Conservation (phyloP, 345 rosid genomes). For the Lepidium sativum region DNA sequence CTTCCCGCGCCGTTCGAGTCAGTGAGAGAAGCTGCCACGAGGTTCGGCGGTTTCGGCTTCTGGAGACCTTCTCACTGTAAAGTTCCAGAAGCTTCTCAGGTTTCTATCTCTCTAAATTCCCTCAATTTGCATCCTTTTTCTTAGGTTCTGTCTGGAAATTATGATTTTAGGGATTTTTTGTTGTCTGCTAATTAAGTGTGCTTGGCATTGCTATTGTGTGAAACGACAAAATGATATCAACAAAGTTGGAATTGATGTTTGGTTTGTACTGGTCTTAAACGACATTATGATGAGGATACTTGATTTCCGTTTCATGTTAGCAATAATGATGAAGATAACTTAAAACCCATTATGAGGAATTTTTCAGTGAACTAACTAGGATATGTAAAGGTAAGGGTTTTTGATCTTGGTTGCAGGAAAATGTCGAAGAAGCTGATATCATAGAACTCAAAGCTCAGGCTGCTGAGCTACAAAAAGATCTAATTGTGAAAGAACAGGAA, state of each 20-base stretch:
- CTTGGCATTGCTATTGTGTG: neutral
- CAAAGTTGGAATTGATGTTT: neutral
- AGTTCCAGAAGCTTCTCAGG: too few relatives aligned
- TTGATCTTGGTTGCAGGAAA: slow-evolving; percentile 28
- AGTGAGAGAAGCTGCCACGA: slow-evolving; percentile 74
- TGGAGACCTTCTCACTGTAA: slow-evolving; percentile 78
- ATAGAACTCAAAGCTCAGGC: slow-evolving; percentile 51
- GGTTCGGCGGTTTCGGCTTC: slow-evolving; percentile 88
- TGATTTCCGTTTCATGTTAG: slow-evolving; percentile 7
- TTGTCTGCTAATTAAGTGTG: slow-evolving; percentile 4
- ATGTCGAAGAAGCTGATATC: slow-evolving; percentile 39
- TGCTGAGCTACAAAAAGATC: slow-evolving; percentile 50
- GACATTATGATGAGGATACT: slow-evolving; percentile 8
- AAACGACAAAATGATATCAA: neutral
- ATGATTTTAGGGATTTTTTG: too few relatives aligned
- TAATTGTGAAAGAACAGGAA: slow-evolving; percentile 61
- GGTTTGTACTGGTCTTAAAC: neutral
- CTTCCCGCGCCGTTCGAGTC: slow-evolving; percentile 89
- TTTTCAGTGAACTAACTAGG: neutral
- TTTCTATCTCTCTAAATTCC: slow-evolving; percentile 28
- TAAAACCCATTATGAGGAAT: neutral
- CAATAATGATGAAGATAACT: neutral
- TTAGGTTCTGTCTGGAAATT: too few relatives aligned
- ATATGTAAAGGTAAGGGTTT: neutral
- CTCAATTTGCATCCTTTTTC: too few relatives aligned